A percentile compares a stretch with the other conserved stretches of the same genome.
Conservation (phyloP, 805 yeast species). For the Candida stauntonica region DNA sequence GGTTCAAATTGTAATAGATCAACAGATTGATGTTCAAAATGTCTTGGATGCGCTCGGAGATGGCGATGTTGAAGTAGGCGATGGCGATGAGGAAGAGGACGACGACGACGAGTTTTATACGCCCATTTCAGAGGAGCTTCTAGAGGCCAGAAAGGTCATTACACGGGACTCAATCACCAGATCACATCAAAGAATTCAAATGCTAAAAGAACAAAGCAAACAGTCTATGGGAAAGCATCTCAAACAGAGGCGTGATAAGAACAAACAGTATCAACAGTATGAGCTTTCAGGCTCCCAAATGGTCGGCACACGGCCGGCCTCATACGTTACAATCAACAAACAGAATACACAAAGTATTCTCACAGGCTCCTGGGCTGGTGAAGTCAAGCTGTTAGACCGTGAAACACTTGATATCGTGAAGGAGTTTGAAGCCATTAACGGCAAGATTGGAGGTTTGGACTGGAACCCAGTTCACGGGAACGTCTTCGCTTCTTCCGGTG, state of each 20-base stretch:
- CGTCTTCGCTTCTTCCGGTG: slow-evolving; percentile 25
- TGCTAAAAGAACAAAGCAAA: slow-evolving; percentile 29
- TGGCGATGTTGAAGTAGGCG: slow-evolving; percentile 34
- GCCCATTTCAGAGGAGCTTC: slow-evolving; percentile 59
- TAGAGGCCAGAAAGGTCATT: slow-evolving; percentile 46
- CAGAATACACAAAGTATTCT: slow-evolving; percentile 40
- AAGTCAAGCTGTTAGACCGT: slow-evolving; percentile 43
- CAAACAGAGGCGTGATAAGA: slow-evolving; percentile 41
- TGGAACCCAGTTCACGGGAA: slow-evolving; percentile 43
- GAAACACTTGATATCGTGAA: slow-evolving; percentile 31
- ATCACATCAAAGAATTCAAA: slow-evolving; percentile 39
- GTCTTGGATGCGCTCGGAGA: slow-evolving; percentile 12
- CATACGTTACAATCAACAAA: slow-evolving; percentile 46
- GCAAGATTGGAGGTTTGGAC: slow-evolving; percentile 66
- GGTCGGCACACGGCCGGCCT: slow-evolving; percentile 64
- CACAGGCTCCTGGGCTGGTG: slow-evolving; percentile 84
- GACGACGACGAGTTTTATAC: slow-evolving; percentile 83
- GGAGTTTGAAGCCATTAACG: slow-evolving; percentile 36
- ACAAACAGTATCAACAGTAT: slow-evolving; percentile 30
- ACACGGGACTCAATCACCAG: slow-evolving; percentile 46
- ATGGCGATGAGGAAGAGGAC: slow-evolving; percentile 37
- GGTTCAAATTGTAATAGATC: slow-evolving; percentile 37
- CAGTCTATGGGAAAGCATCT: slow-evolving; percentile 41
- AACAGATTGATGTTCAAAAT: slow-evolving; percentile 23
- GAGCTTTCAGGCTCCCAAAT: slow-evolving; percentile 65